phyloP scores from a whole-genome alignment of 2,329 filamentous ascomycete genomes.

The Dactylellina drechsleri region DNA sequence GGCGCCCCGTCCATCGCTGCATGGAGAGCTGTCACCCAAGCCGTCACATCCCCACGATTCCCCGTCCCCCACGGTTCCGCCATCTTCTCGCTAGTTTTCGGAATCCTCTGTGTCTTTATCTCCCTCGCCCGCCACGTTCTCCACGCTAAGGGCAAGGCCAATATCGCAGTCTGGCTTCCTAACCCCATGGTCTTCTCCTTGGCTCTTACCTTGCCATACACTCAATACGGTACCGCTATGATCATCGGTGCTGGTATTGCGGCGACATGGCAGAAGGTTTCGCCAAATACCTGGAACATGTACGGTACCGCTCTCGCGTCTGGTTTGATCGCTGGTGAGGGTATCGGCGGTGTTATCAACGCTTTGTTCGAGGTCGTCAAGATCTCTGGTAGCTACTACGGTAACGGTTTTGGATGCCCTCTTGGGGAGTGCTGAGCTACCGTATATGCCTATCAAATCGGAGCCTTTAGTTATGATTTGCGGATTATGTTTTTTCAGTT shows the following conservation, averaged over 20 bases:
- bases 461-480: constrained; percentile 5
- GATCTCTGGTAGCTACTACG: constrained; percentile 49
- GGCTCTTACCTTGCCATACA: constrained; percentile 54
- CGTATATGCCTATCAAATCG: too few species aligned
- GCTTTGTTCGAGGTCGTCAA: constrained; percentile 54
- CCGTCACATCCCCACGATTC: constrained; percentile 54
- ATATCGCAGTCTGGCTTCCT: constrained; percentile 63
- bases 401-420: constrained; percentile 42
- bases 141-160: constrained; percentile 58
- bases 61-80: constrained; percentile 54
- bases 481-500: background rate
- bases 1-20: constrained; percentile 54
- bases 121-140: constrained; percentile 69
- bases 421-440: constrained; percentile 7
- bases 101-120: constrained; percentile 63
- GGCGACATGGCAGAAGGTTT: constrained; percentile 45
- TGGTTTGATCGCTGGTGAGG: constrained; percentile 56
- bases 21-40: constrained; percentile 55
- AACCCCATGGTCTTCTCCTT: constrained; percentile 55
- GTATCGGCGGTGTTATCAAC: constrained; percentile 56
- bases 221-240: constrained; percentile 56
- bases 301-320: constrained; percentile 54
- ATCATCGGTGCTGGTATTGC: constrained; percentile 54
- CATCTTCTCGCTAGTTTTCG: constrained; percentile 53
- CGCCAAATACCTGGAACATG: constrained; percentile 53